These are phyloP conservation scores for Colletotrichum liaoningense DNA, from an alignment of 2,329 filamentous ascomycete genomes.

Conservation along the genomic window DNA sequence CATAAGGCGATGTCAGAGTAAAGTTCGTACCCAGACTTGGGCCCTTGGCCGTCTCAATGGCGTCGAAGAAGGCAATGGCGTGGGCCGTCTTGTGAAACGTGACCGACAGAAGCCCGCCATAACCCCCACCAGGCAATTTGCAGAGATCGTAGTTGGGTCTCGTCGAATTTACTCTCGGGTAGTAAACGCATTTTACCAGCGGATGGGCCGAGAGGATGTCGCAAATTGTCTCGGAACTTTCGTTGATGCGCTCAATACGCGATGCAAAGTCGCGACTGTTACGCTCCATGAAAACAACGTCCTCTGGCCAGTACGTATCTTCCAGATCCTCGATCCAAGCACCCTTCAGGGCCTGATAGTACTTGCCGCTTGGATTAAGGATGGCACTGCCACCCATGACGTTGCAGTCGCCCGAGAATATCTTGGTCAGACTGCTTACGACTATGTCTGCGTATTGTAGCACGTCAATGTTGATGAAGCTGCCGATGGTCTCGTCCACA, in stretches of 20 bases:
- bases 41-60: slow-evolving; percentile 88
- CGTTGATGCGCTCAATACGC: slow-evolving; percentile 86
- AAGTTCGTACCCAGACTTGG: slow-evolving; percentile 98
- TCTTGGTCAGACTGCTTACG: slow-evolving; percentile 94
- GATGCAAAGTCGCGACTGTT: slow-evolving; percentile 93
- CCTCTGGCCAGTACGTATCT: slow-evolving; percentile 94
- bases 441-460: slow-evolving; percentile 90
- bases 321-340: slow-evolving; percentile 77
- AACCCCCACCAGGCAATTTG: slow-evolving; percentile 79
- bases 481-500: slow-evolving; percentile 96
- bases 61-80: slow-evolving; percentile 86
- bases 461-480: slow-evolving; percentile 95
- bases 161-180: slow-evolving; percentile 83
- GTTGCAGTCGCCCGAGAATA: slow-evolving; percentile 97
- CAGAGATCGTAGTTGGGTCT: slow-evolving; percentile 82
- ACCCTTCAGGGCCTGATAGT: slow-evolving; percentile 77
- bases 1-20: slow-evolving; percentile 91
- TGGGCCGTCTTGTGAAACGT: slow-evolving; percentile 79
- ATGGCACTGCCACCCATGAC: slow-evolving; percentile 91
- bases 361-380: slow-evolving; percentile 73
- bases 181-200: slow-evolving; percentile 82
- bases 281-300: slow-evolving; percentile 92
- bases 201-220: slow-evolving; percentile 72
- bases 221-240: slow-evolving; percentile 86
- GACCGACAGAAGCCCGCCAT: slow-evolving; percentile 89